phyloP scores from a whole-genome alignment of 345 rosid genomes.

The thale cress (Arabidopsis thaliana) region TAIR10.1 NC_003070.9:27560001-27560500 shows the following conservation, averaged over 20 bases:
- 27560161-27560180: conserved; percentile 40
- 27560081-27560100: conserved; percentile 59
- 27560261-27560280: conserved; percentile 35
- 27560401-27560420: conserved; percentile 17
- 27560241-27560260: background rate
- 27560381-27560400: conserved; percentile 30
- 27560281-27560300: background rate
- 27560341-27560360: conserved; percentile 9
- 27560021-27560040: conserved; percentile 56
- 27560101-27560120: conserved; percentile 2
- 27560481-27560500: background rate
- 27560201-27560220: conserved; percentile 37
- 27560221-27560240: conserved; percentile 22
- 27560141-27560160: conserved; percentile 17
- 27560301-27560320: background rate
- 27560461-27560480: too few relatives aligned
- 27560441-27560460: too few relatives aligned
- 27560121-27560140: background rate
- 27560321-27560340: background rate
- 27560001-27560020: conserved; percentile 63
- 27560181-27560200: conserved; percentile 32
- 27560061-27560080: conserved; percentile 53
- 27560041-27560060: conserved; percentile 73
- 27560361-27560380: conserved; percentile 29
- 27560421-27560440: conserved; percentile 21